phyloP scores from a whole-genome alignment of 78 protist genomes.

The Guillardia theta region DNA sequence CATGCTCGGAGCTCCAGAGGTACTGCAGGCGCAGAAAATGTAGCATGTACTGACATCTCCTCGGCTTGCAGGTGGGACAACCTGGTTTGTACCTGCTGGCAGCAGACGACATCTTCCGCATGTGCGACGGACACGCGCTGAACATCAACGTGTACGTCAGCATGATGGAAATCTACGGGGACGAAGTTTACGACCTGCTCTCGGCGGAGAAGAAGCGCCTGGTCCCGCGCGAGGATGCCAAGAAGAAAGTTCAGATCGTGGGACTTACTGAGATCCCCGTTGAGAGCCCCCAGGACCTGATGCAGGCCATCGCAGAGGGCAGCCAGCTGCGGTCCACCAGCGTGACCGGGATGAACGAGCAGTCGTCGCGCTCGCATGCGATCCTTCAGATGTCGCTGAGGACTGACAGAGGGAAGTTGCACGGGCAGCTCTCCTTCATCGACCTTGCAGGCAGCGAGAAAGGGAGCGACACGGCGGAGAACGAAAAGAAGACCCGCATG shows the following conservation, averaged over 20 bases:
- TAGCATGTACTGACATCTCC: too few species aligned
- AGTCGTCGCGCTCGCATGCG: conserved; percentile 91
- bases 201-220: conserved; percentile 67
- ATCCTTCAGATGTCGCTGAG: conserved; percentile 50
- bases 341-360: conserved; percentile 89
- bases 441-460: conserved; percentile 94
- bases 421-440: conserved; percentile 85
- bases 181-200: conserved; percentile 85
- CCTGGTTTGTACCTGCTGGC: conserved; percentile 42
- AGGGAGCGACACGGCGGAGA: conserved; percentile 80
- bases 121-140: background rate
- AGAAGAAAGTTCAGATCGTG: conserved; percentile 71
- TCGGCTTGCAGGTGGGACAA: too few species aligned
- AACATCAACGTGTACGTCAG: conserved; percentile 57
- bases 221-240: conserved; percentile 79
- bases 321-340: conserved; percentile 64
- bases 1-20: conserved; percentile 77
- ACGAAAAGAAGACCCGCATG: conserved; percentile 72
- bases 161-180: conserved; percentile 92
- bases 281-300: conserved; percentile 52
- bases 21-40: too few species aligned
- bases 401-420: background rate
- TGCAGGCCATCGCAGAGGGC: conserved; percentile 74
- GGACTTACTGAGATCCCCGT: conserved; percentile 80
- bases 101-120: background rate